Conservation (phyloP, 371 early-diverging fungal genomes). For the Syncephalastrum racemosum region DNA sequence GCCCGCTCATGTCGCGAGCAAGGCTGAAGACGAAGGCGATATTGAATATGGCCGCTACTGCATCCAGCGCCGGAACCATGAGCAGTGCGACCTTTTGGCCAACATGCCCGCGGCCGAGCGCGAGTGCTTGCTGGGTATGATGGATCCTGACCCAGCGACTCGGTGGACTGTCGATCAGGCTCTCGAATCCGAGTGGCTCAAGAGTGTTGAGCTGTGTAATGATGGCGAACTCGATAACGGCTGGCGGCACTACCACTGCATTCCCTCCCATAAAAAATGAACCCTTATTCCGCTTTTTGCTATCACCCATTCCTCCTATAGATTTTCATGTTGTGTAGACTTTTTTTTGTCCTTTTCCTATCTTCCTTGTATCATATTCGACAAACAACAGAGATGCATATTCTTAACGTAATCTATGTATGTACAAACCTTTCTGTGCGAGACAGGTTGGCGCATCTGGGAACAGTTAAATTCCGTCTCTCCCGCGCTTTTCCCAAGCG, state of each 20-base stretch:
- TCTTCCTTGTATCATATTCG: too few relatives aligned
- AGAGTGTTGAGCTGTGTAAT: conserved; percentile 40
- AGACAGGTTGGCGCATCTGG: too few relatives aligned
- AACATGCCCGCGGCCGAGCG: conserved; percentile 8
- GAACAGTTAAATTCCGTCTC: too few relatives aligned
- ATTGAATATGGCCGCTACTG: conserved; percentile 27
- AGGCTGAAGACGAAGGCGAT: conserved; percentile 38
- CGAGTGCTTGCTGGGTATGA: conserved; percentile 41
- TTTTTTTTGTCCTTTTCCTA: too few relatives aligned
- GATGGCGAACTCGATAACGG: conserved; percentile 42
- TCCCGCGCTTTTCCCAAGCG: too few relatives aligned
- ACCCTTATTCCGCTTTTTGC: background rate
- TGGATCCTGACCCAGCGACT: conserved; percentile 49
- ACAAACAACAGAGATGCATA: too few relatives aligned
- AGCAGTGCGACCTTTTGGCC: too few relatives aligned
- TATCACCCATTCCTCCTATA: too few relatives aligned
- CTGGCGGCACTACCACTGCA: conserved; percentile 39
- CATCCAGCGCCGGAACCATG: conserved; percentile 15
- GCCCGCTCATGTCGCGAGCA: conserved; percentile 34
- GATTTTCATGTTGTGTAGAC: too few relatives aligned
- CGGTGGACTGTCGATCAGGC: conserved; percentile 48
- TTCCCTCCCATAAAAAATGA: conserved; percentile 12
- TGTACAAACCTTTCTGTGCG: too few relatives aligned
- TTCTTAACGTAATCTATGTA: too few relatives aligned
- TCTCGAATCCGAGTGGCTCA: conserved; percentile 47